Evolutionary conservation across 345 rosid species (phyloP).

Genomic region (Salix caprea): DNA sequence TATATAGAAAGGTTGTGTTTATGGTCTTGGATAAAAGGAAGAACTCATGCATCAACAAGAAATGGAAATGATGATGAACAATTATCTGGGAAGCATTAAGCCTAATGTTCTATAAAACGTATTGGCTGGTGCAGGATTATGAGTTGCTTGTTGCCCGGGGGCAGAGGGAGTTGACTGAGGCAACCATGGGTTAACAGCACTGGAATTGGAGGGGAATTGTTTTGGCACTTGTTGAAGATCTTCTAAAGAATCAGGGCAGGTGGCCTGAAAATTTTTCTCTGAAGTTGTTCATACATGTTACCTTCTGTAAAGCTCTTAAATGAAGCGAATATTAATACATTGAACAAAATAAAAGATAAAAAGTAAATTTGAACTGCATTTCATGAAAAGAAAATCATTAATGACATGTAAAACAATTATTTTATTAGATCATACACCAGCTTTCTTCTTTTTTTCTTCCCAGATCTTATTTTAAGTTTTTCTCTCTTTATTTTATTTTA

Average conservation of each 20-base stretch:
- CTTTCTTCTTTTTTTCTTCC: too few species aligned
- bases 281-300: background rate
- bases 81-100: background rate
- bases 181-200: constrained; percentile 24
- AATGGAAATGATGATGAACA: background rate
- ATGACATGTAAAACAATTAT: background rate
- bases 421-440: too few species aligned
- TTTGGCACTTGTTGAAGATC: too few species aligned
- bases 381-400: background rate
- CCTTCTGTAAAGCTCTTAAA: background rate
- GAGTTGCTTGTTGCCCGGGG: constrained; percentile 39
- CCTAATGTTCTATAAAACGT: background rate
- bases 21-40: background rate
- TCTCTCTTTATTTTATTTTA: too few species aligned
- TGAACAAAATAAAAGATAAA: background rate
- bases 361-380: background rate
- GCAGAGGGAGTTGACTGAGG: constrained; percentile 42
- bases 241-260: background rate
- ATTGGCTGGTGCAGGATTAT: constrained; percentile 45
- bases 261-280: too few species aligned
- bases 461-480: too few species aligned
- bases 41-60: background rate
- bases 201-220: background rate
- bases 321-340: background rate
- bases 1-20: background rate